These are phyloP conservation scores for Globisporangium apiculatum DNA, from an alignment of 352 stramenopile genomes.

Conservation along the genomic window DNA sequence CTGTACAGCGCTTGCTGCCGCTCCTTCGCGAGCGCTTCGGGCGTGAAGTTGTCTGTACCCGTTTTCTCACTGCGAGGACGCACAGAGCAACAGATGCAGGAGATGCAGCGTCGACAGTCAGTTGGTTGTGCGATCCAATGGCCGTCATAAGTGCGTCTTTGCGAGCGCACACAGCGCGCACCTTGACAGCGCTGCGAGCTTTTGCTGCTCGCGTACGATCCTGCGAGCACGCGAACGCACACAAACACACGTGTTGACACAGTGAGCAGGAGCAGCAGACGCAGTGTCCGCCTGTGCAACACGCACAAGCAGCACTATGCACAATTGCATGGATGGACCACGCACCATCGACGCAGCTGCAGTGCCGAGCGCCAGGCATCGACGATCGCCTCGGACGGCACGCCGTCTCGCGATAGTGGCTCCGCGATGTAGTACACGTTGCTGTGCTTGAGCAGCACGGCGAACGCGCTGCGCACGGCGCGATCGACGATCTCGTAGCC, in stretches of 20 bases:
- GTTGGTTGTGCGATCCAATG: too few species aligned
- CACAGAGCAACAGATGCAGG: background rate
- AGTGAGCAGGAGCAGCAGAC: background rate
- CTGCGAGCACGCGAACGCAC: conserved; percentile 15
- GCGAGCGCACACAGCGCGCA: conserved; percentile 11
- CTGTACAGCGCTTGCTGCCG: conserved; percentile 70
- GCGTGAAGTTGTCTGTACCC: conserved; percentile 18
- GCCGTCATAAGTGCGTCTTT: too few species aligned
- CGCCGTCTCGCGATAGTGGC: conserved; percentile 48
- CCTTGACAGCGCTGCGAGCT: conserved; percentile 57
- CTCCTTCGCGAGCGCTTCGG: conserved; percentile 53
- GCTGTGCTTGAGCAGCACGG: conserved; percentile 74
- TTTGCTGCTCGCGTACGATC: conserved; percentile 87
- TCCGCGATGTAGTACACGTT: conserved; percentile 67
- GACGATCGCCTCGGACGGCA: conserved; percentile 56
- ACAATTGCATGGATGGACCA: background rate
- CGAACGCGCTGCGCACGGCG: conserved; percentile 74
- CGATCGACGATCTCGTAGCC: conserved; percentile 75
- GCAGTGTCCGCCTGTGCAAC: background rate
- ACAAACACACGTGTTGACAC: background rate
- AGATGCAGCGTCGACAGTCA: too few species aligned
- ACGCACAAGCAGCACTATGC: background rate
- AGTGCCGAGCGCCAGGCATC: conserved; percentile 71
- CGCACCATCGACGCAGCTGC: conserved; percentile 75
- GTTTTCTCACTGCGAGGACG: conserved; percentile 23